These are phyloP conservation scores for Yarrowia sp. DNA, from an alignment of 805 yeast species.

Conservation along the genomic window DNA sequence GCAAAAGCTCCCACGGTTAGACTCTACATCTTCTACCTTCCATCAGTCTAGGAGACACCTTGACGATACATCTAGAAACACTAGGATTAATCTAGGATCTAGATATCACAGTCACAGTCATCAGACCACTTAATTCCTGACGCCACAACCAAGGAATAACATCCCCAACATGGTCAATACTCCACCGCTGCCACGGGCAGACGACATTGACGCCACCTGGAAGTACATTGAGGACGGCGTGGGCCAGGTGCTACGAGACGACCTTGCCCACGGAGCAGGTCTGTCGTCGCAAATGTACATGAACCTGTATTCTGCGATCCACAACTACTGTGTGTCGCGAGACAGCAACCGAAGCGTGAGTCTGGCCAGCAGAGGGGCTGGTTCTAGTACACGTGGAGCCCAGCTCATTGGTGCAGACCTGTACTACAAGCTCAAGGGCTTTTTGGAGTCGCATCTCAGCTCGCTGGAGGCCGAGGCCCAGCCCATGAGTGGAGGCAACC, in stretches of 20 bases:
- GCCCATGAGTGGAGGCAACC: constrained; percentile 54
- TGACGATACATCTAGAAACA: too few species aligned
- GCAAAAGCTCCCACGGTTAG: too few species aligned
- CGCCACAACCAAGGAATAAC: too few species aligned
- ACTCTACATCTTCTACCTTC: too few species aligned
- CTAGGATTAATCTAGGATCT: too few species aligned
- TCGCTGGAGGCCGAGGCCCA: constrained; percentile 37
- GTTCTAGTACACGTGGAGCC: constrained; percentile 32
- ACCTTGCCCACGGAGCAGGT: constrained; percentile 36
- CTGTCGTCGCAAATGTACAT: constrained; percentile 55
- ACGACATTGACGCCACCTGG: constrained; percentile 41
- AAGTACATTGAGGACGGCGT: constrained; percentile 42
- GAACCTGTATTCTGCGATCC: constrained; percentile 87
- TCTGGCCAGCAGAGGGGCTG: constrained; percentile 28
- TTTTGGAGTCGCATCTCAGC: constrained; percentile 53
- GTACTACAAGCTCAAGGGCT: constrained; percentile 65
- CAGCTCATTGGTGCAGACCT: constrained; percentile 86
- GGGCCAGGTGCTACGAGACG: constrained; percentile 40
- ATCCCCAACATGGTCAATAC: constrained; percentile 13
- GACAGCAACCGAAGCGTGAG: constrained; percentile 27
- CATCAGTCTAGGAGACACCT: too few species aligned
- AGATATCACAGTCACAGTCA: too few species aligned
- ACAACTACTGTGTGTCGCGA: constrained; percentile 73
- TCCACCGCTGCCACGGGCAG: constrained; percentile 33
- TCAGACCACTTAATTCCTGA: too few species aligned